Percentiles rank a stretch among this genome's conserved stretches.
These are phyloP conservation scores for Ceratocystis albifundus DNA, from an alignment of 2,329 filamentous ascomycete species.

Conservation along the genomic window DNA sequence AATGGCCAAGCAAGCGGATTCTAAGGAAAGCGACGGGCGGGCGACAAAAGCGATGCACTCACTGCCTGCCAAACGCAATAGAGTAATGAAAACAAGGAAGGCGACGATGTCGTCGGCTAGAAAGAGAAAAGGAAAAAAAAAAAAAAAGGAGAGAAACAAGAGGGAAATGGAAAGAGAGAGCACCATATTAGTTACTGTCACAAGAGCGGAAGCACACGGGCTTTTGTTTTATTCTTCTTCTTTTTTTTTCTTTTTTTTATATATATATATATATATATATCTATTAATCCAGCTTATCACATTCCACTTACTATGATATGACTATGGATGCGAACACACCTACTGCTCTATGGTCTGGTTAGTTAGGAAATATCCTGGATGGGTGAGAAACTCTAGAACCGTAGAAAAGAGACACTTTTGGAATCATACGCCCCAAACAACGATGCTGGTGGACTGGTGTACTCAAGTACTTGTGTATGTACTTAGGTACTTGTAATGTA, in stretches of 20 bases:
- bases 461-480: not conserved
- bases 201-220: slow-evolving; percentile 3
- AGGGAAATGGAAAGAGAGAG: not conserved
- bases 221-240: not conserved
- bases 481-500: not conserved
- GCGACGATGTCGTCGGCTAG: not conserved
- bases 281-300: not conserved
- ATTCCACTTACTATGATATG: not conserved
- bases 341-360: not conserved
- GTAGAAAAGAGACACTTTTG: slow-evolving; percentile 4
- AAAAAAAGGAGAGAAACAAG: not conserved
- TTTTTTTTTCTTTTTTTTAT: too few relatives aligned
- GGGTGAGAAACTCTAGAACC: slow-evolving; percentile 6
- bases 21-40: not conserved
- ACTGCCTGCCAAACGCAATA: not conserved
- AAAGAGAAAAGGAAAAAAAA: not conserved
- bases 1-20: not conserved
- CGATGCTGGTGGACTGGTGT: not conserved
- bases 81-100: not conserved
- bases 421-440: slow-evolving; percentile 4
- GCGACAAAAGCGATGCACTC: not conserved
- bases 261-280: too few relatives aligned
- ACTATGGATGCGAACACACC: not conserved
- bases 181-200: not conserved
- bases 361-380: slow-evolving; percentile 7